These are phyloP conservation scores for Avena eriantha DNA, from an alignment of 176 grass and related monocot species.

Conservation along the genomic window DNA sequence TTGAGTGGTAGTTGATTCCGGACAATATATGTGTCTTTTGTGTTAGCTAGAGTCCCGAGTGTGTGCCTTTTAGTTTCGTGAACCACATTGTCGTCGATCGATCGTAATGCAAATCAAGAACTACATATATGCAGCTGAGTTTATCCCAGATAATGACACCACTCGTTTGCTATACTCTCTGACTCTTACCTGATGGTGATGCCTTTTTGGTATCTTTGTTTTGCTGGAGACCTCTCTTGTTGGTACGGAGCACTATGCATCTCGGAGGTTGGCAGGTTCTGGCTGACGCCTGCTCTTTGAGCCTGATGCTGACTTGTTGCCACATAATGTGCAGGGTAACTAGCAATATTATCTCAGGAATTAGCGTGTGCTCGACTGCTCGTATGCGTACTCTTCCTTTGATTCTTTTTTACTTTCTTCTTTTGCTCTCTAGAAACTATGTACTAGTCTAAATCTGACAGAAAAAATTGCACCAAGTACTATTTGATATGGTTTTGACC, in stretches of 20 bases:
- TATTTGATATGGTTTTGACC: no score
- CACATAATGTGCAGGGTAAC: no score
- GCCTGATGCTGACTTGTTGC: no score
- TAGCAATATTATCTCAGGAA: no score
- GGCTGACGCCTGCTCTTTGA: no score
- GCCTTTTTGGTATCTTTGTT: background rate
- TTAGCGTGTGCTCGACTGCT: no score
- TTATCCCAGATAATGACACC: constrained; percentile 15
- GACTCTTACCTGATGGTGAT: background rate
- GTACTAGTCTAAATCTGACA: no score
- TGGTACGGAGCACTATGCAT: background rate
- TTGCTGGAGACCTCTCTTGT: background rate
- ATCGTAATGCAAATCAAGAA: background rate
- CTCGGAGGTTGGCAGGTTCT: no score
- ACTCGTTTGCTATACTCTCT: background rate
- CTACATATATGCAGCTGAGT: background rate
- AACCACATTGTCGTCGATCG: background rate
- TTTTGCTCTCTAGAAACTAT: no score
- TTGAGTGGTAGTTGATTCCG: constrained; percentile 5
- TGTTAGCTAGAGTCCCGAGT: background rate
- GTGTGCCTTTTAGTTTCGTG: constrained; percentile 9
- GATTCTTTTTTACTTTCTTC: no score
- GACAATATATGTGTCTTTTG: background rate
- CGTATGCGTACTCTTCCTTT: no score
- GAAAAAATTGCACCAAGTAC: no score